These are phyloP conservation scores for Alternaria novae-zelandiae DNA, from an alignment of 2,329 filamentous ascomycete species.

Conservation along the genomic window DNA sequence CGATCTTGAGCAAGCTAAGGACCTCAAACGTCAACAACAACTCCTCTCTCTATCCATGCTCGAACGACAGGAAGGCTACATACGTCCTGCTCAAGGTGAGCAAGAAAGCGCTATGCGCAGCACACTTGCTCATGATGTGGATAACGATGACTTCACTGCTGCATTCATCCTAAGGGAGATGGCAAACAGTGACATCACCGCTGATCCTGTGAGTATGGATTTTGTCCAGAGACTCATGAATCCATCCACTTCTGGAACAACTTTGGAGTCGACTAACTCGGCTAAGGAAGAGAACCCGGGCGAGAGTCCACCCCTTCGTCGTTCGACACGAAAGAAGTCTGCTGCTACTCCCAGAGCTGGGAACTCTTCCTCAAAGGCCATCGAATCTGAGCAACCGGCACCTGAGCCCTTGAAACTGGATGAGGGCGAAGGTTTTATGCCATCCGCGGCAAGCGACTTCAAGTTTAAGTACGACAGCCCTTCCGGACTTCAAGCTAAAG, in stretches of 20 bases:
- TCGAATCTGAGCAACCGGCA: background rate
- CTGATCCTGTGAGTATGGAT: background rate
- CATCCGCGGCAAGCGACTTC: conserved; percentile 1
- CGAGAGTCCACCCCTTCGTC: background rate
- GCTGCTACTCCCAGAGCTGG: background rate
- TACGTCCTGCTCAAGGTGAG: background rate
- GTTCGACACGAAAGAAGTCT: background rate
- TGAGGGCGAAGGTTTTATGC: background rate
- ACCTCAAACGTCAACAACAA: background rate
- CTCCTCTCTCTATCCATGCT: background rate
- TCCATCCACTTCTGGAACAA: background rate
- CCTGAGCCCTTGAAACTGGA: background rate
- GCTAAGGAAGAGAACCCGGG: background rate
- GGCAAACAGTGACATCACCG: background rate
- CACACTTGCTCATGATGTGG: background rate
- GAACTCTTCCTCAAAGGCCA: background rate
- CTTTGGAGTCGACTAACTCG: background rate
- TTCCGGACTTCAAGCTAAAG: background rate
- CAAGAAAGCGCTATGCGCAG: background rate
- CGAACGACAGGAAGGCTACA: background rate
- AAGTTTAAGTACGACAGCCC: conserved; percentile 7
- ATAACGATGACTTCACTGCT: background rate
- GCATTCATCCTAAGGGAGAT: background rate
- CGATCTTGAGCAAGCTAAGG: background rate
- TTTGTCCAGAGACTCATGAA: background rate